Conservation (phyloP, 495 filamentous ascomycete species). For the Geoglossum glabrum region DNA sequence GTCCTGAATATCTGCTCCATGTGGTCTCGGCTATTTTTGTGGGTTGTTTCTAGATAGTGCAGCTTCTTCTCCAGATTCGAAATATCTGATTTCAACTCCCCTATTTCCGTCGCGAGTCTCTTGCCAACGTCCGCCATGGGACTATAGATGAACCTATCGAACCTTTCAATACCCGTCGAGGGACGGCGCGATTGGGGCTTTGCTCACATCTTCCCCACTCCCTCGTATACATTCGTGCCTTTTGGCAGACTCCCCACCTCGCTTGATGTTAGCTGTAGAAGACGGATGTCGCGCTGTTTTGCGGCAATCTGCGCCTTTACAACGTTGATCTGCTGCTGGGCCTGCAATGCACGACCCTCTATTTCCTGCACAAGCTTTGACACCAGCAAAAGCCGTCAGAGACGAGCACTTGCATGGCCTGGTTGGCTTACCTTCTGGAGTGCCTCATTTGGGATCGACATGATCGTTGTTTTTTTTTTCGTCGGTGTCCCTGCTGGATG, state of each 20-base stretch:
- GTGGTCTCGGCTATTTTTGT: conserved; percentile 78
- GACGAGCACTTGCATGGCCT: background rate
- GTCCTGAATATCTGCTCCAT: conserved; percentile 66
- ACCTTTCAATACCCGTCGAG: background rate
- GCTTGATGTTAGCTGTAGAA: conserved; percentile 69
- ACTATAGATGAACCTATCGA: conserved; percentile 65
- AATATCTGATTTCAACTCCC: conserved; percentile 57
- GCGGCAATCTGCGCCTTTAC: conserved; percentile 67
- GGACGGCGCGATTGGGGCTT: background rate
- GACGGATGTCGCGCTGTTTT: conserved; percentile 75
- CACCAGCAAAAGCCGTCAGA: background rate
- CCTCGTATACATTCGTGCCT: conserved; percentile 75
- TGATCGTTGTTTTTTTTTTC: conserved; percentile 19
- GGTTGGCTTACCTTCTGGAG: conserved; percentile 54
- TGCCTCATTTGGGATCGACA: conserved; percentile 94
- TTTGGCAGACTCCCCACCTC: conserved; percentile 63
- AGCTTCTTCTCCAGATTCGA: conserved; percentile 70
- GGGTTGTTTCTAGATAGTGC: conserved; percentile 82
- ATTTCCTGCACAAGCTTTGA: conserved; percentile 78
- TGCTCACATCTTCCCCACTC: conserved; percentile 84
- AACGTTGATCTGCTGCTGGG: conserved; percentile 80
- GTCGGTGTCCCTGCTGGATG: background rate
- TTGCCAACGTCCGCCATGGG: conserved; percentile 53
- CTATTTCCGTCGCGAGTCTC: conserved; percentile 53
- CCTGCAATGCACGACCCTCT: conserved; percentile 64